A percentile compares a stretch with the other conserved stretches of the same genome.
Conservation (phyloP, 495 filamentous ascomycete genomes). For the Talaromyces trachyspermus region DNA sequence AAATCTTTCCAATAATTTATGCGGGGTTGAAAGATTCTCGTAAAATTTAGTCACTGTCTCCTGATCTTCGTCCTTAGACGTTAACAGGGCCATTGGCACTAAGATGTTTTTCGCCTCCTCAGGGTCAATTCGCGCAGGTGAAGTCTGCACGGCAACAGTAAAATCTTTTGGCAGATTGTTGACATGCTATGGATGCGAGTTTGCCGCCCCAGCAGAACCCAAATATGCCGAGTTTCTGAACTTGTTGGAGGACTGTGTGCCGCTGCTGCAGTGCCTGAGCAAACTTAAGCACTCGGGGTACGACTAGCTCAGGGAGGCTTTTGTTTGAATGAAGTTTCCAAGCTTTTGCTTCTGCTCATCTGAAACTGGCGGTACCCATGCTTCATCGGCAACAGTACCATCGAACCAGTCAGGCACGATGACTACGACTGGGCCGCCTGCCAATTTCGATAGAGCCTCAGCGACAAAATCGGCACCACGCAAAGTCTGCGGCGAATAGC, state of each 20-base stretch:
- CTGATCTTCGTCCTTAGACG: conserved; percentile 56
- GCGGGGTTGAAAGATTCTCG: conserved; percentile 52
- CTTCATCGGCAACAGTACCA: conserved; percentile 7
- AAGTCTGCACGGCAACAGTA: conserved; percentile 13
- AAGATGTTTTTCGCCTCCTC: conserved; percentile 13
- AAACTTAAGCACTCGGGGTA: conserved; percentile 7
- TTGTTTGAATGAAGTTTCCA: conserved; percentile 10
- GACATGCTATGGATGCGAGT: conserved; percentile 13
- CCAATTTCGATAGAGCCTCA: background rate
- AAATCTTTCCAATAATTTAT: conserved; percentile 69
- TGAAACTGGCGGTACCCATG: conserved; percentile 14
- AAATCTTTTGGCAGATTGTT: conserved; percentile 9
- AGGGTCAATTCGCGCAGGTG: conserved; percentile 15
- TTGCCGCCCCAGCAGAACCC: conserved; percentile 24
- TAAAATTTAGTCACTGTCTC: conserved; percentile 66
- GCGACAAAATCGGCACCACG: conserved; percentile 21
- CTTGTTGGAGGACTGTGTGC: conserved; percentile 7
- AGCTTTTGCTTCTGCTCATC: conserved; percentile 13
- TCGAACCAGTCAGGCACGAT: conserved; percentile 32
- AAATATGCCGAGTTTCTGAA: conserved; percentile 15
- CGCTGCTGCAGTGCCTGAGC: conserved; percentile 10
- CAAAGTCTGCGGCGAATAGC: conserved; percentile 17
- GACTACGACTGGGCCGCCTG: conserved; percentile 19
- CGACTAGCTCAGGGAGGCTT: conserved; percentile 1
- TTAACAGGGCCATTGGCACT: conserved; percentile 36